Conservation (phyloP, 148 eudicot species). For the Persicaria tinctoria region DNA sequence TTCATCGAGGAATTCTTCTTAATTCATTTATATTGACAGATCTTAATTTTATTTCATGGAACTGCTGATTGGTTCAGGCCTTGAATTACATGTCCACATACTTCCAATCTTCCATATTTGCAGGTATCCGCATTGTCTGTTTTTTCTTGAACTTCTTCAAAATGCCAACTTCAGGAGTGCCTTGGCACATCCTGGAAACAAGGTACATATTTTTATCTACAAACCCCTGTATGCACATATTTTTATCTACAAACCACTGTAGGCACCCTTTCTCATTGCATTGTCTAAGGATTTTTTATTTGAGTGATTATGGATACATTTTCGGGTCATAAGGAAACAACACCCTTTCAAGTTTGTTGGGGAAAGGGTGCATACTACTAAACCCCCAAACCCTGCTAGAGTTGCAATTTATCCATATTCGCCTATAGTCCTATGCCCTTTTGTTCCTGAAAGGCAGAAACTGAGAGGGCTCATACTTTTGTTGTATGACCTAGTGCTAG, state of each 20-base stretch:
- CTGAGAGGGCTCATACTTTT: not conserved
- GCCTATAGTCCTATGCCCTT: not conserved
- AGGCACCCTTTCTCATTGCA: too few relatives aligned
- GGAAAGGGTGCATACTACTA: too few relatives aligned
- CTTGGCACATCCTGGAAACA: slow-evolving; percentile 95
- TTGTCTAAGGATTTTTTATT: too few relatives aligned
- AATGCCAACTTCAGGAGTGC: slow-evolving; percentile 76
- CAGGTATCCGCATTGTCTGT: slow-evolving; percentile 96
- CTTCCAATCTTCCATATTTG: slow-evolving; percentile 3
- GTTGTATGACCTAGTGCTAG: not conserved
- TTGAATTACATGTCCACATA: not conserved
- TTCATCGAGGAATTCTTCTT: not conserved
- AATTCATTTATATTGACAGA: not conserved
- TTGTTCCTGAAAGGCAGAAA: not conserved
- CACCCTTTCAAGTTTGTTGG: too few relatives aligned
- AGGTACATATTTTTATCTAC: slow-evolving; percentile 43
- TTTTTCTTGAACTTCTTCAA: slow-evolving; percentile 89
- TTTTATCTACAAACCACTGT: not conserved
- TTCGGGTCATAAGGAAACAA: too few relatives aligned
- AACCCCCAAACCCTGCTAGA: too few relatives aligned
- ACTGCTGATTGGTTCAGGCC: not conserved
- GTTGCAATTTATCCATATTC: not conserved
- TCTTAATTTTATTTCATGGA: not conserved
- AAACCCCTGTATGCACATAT: too few relatives aligned
- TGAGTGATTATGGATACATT: too few relatives aligned